Percentiles rank a stretch among this genome's conserved stretches.
These are phyloP conservation scores for Parsonsia alboflavescens DNA, from an alignment of 257 asterid genomes.

Conservation along the genomic window DNA sequence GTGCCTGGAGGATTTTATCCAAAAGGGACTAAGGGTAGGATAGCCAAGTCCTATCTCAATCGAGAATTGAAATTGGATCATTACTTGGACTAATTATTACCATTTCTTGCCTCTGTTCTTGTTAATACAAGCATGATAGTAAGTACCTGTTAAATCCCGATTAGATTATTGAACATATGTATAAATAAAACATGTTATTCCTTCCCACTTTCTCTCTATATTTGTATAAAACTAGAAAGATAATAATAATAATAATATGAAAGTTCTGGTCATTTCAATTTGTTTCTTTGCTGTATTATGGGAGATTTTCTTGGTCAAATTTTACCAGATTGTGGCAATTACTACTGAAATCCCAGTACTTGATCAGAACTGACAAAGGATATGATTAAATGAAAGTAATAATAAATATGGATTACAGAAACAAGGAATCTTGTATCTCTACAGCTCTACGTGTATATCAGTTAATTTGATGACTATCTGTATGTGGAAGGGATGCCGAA, in stretches of 20 bases:
- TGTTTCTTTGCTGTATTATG: too few species aligned
- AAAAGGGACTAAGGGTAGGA: conserved; percentile 54
- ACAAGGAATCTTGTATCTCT: background rate
- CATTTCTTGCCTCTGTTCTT: background rate
- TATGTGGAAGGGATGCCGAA: background rate
- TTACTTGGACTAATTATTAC: background rate
- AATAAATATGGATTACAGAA: background rate
- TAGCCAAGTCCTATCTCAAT: conserved; percentile 46
- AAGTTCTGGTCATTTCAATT: too few species aligned
- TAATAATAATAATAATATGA: too few species aligned
- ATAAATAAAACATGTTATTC: too few species aligned
- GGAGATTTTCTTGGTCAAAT: too few species aligned
- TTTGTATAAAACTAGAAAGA: too few species aligned
- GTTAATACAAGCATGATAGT: too few species aligned
- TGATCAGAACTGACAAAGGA: background rate
- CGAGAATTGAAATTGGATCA: background rate
- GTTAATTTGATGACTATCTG: background rate
- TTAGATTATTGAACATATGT: too few species aligned
- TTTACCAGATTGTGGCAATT: too few species aligned
- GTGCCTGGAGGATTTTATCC: conserved; percentile 81
- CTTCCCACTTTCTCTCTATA: too few species aligned
- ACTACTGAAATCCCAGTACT: too few species aligned
- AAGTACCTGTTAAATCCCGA: too few species aligned
- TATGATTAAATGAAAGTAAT: background rate
- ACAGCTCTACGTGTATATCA: background rate